These are phyloP conservation scores for Nicotiana rustica DNA, from an alignment of 305 asterid species.

Conservation along the genomic window DNA sequence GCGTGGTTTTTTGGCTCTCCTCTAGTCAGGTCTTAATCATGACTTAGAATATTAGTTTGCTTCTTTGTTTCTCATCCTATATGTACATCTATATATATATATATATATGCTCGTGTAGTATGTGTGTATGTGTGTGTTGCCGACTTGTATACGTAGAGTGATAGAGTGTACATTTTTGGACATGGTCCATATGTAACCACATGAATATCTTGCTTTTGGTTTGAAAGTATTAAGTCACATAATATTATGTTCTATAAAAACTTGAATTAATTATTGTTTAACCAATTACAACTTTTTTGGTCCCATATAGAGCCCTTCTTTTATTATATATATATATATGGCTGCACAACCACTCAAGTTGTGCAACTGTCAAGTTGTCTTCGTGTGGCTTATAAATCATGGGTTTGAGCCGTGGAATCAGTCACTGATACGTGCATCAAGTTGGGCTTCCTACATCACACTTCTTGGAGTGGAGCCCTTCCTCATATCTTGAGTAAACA, in stretches of 20 bases:
- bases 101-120: not conserved
- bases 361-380: too few species aligned
- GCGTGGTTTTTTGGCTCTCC: not conserved
- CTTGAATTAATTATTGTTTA: too few species aligned
- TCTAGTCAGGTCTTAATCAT: conserved; percentile 46
- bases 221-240: not conserved
- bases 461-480: too few species aligned
- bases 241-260: not conserved
- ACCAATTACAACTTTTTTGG: not conserved
- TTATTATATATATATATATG: too few species aligned
- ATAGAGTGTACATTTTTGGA: not conserved
- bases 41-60: conserved; percentile 37
- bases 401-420: too few species aligned
- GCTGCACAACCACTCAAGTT: too few species aligned
- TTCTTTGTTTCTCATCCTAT: not conserved
- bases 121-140: not conserved
- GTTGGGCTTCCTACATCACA: too few species aligned
- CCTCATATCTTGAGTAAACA: too few species aligned
- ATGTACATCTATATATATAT: not conserved
- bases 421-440: too few species aligned
- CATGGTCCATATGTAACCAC: not conserved
- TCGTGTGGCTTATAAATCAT: too few species aligned
- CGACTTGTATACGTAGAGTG: not conserved
- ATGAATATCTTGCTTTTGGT: not conserved
- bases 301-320: not conserved